A percentile compares a stretch with the other conserved stretches of the same genome.
Conservation (phyloP, 2,329 filamentous ascomycete species). For the Ambrosiella cleistominuta region DNA sequence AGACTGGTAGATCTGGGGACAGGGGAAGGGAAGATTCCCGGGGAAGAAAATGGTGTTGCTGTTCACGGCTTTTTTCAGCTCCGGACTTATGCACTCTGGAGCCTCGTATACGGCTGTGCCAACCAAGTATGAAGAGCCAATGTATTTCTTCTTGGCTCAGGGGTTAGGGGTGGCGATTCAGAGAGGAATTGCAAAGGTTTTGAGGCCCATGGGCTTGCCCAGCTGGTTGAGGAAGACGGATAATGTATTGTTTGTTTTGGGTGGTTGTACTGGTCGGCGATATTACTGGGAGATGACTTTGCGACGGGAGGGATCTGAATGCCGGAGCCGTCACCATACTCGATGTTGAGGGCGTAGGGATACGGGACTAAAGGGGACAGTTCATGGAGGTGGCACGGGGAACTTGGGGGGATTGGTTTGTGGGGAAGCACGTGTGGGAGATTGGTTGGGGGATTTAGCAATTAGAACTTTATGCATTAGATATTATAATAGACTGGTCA, state of each 20-base stretch:
- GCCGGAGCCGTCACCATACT: conserved; percentile 66
- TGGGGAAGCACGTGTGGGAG: conserved; percentile 45
- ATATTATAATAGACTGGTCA: not conserved
- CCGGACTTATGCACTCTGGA: conserved; percentile 50
- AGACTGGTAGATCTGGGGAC: conserved; percentile 27
- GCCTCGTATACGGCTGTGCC: conserved; percentile 53
- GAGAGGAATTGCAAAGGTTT: conserved; percentile 17
- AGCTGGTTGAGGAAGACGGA: conserved; percentile 27
- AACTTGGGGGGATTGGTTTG: conserved; percentile 37
- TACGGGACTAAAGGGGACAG: conserved; percentile 41
- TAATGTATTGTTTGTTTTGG: conserved; percentile 44
- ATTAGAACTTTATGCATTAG: no score
- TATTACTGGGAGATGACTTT: conserved; percentile 59
- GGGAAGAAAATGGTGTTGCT: conserved; percentile 18
- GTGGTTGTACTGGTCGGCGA: conserved; percentile 54
- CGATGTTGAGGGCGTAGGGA: conserved; percentile 47
- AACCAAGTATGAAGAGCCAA: conserved; percentile 31
- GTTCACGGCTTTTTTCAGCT: conserved; percentile 43
- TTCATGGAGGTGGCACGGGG: conserved; percentile 50
- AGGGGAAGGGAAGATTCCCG: conserved; percentile 19
- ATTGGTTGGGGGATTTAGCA: conserved; percentile 20
- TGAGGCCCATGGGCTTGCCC: conserved; percentile 22
- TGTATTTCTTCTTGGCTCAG: conserved; percentile 58
- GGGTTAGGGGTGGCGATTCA: conserved; percentile 49
- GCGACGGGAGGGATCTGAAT: conserved; percentile 58